A percentile compares a stretch with the other conserved stretches of the same genome.
phyloP scores from a whole-genome alignment of 2,329 filamentous ascomycete species.

The Metarhizium anisopliae region DNA sequence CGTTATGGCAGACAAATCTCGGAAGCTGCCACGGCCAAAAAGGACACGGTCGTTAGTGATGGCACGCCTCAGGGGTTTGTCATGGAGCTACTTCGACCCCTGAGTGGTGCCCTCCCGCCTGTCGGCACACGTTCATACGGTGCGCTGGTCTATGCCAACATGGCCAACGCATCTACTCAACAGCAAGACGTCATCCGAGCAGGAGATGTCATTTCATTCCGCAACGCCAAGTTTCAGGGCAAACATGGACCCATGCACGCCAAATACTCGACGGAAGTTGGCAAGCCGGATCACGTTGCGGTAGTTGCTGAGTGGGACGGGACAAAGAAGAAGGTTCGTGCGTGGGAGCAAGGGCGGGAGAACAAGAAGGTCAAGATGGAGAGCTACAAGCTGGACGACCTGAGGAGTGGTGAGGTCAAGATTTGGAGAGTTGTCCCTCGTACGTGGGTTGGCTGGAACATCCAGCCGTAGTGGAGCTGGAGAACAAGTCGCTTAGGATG shows the following conservation, averaged over 20 bases:
- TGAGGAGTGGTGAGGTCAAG: conserved; percentile 89
- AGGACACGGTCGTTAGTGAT: conserved; percentile 75
- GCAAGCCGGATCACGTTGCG: conserved; percentile 80
- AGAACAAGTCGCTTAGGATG: conserved; percentile 4
- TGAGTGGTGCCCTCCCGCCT: conserved; percentile 66
- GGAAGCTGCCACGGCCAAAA: conserved; percentile 59
- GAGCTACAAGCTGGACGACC: conserved; percentile 86
- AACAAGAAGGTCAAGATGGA: conserved; percentile 89
- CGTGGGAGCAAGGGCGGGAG: conserved; percentile 91
- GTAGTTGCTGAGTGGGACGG: conserved; percentile 96
- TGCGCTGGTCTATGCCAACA: conserved; percentile 85
- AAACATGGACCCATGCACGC: conserved; percentile 93
- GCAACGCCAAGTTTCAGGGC: conserved; percentile 89
- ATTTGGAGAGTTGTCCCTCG: conserved; percentile 94
- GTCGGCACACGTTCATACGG: conserved; percentile 87
- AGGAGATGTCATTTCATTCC: conserved; percentile 86
- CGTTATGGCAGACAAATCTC: conserved; percentile 73
- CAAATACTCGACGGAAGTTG: conserved; percentile 84
- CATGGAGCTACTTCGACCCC: conserved; percentile 66
- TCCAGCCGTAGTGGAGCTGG: conserved; percentile 40
- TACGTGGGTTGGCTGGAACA: conserved; percentile 86
- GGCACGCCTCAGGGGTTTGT: conserved; percentile 72
- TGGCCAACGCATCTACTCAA: conserved; percentile 86
- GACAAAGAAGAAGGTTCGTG: conserved; percentile 93
- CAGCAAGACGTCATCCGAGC: conserved; percentile 88